phyloP scores from a whole-genome alignment of 768 basidiomycete species.

The Tylopilus felleus region DNA sequence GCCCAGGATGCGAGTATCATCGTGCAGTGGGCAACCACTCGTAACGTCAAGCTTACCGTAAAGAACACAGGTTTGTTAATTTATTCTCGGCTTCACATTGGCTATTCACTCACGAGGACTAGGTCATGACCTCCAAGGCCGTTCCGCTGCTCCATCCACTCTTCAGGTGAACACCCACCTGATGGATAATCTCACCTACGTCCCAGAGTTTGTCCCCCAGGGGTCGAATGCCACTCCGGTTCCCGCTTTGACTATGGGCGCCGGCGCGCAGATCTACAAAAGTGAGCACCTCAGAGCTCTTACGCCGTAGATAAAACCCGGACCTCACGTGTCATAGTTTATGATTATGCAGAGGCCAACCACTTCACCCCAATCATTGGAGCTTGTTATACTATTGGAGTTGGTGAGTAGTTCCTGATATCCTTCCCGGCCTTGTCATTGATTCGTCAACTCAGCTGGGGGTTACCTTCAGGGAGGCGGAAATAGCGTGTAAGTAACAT shows the following conservation, averaged over 20 bases:
- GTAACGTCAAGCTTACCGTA: constrained; percentile 19
- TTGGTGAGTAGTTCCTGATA: background rate
- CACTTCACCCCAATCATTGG: constrained; percentile 20
- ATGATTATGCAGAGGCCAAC: constrained; percentile 8
- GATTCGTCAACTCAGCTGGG: constrained; percentile 31
- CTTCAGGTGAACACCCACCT: constrained; percentile 24
- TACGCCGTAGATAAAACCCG: background rate
- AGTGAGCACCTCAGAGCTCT: constrained; percentile 2
- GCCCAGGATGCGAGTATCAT: constrained; percentile 21
- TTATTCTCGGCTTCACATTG: background rate
- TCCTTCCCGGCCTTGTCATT: background rate
- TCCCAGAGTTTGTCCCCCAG: constrained; percentile 16
- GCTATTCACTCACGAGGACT: background rate
- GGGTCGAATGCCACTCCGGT: constrained; percentile 16
- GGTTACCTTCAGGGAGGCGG: constrained; percentile 52
- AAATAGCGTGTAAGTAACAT: constrained; percentile 30
- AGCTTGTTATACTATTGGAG: constrained; percentile 21
- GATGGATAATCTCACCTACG: constrained; percentile 11
- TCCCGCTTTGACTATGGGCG: constrained; percentile 19
- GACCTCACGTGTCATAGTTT: constrained; percentile 8
- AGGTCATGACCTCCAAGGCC: constrained; percentile 24
- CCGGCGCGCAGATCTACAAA: constrained; percentile 13
- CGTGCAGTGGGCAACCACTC: constrained; percentile 18
- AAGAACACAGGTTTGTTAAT: constrained; percentile 21
- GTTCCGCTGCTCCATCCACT: constrained; percentile 23